Evolutionary conservation across 148 eudicot genomes (phyloP), one percentile per base, ranked within the genome.

Genomic region (Heliosperma pusillum): DNA sequence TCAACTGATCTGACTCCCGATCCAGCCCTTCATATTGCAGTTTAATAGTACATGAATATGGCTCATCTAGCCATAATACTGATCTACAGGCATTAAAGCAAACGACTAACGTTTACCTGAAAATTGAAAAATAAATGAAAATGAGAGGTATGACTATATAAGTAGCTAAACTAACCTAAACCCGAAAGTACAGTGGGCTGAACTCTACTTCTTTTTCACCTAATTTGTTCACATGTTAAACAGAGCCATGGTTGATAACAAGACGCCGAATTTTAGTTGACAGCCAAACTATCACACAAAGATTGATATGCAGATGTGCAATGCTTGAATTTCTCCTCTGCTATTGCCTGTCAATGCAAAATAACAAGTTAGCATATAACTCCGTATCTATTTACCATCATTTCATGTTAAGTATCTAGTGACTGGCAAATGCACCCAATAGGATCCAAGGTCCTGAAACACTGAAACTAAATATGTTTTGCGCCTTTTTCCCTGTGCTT

Each of bases 301-400:
- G 93, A 88, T 74, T 94, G 92, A 85, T 94, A 94, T 20, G 98
- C 98, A 50, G 98, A 90, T 29, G 89, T 86, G 83, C 98, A 94
- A 58, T 70, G 87, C 89, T 94, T 94, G 84, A 94, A 94, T 57
- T 90, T 94, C 83, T 91, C 98, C 88, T 94, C 98, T 0, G 98
- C 97, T 19, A 65, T 81, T 27, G 80, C 90, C 98, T 91, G 89
- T 71, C 22, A 36, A 70, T 52, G 60, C 73, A 70, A 17, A 7
- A 69, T 69, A 70, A 17, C 21, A 24, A 24, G 29, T 17, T 24
- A 45, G 13, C n/a, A 69, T 22, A n/a, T n/a, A n/a, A n/a, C n/a
- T n/a, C n/a, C n/a, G n/a, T n/a, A 24, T 47, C 72, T n/a, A 22
- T 69, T 42, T 44, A n/a, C 63, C 71, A 7, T 7, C 29, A 17